Evolutionary conservation across 1,284 basidiomycete genomes (phyloP), one percentile per base, ranked within the genome.

Genomic region (Microbotryum intermedium): DNA sequence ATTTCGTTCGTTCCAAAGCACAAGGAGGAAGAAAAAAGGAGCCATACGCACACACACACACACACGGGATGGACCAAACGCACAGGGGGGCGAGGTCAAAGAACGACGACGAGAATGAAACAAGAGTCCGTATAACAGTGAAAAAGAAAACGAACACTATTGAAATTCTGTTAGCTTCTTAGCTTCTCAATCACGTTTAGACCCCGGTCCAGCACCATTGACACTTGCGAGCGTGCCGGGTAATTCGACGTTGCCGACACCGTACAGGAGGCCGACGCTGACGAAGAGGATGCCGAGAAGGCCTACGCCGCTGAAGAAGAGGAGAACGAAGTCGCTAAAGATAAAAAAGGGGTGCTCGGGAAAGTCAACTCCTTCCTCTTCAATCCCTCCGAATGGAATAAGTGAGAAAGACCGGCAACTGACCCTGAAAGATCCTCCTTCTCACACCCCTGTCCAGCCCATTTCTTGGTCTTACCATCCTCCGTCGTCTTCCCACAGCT

Each of bases 401-500:
- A 6, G 18, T 6, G 23, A 42, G 7, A 9, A 13, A 23, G 21
- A 5, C 4, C 10, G 26, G 4, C 55, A n/a, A 58, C 66, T 45
- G 43, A 67, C 66, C 50, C 39, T 29, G 53, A 55, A 29, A 66
- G 25, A 46, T 68, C 67, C 25, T 57, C 53, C 48, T 68, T 68
- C 56, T 68, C 67, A 47, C 67, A 68, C 6, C 67, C 67, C 57
- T 68, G 30, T 0, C 67, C 67, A 4, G 50, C 51, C 64, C 65
- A 68, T 18, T 44, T 30, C 43, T 43, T 61, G 39, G 43, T 50
- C 45, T 56, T 58, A 1, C 61, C 60, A 4, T 23, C 29, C 20
- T 50, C 64, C 3, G 34, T 43, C 43, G 66, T 67, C 46, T n/a
- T 28, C 0, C 42, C 44, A 30, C 67, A 68, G 23, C 43, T 44